Evolutionary conservation across 1,284 basidiomycete species (phyloP).

Genomic region (Rhodotorula sp.): DNA sequence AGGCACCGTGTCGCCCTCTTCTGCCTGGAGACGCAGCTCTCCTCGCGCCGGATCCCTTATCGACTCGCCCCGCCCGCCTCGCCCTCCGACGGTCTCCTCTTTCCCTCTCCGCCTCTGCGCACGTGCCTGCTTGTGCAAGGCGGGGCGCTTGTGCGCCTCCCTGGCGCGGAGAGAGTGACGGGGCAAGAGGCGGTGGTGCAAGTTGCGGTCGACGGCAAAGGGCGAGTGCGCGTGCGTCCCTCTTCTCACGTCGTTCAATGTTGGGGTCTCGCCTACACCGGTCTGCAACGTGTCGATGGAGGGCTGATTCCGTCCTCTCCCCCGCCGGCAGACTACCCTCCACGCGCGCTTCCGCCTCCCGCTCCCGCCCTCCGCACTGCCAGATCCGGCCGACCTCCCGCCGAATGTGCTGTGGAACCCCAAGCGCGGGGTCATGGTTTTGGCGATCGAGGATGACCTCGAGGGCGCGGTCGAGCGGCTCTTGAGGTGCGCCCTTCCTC

Average conservation of each 20-base stretch:
- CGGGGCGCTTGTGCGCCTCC: not conserved
- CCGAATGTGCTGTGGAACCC: conserved; percentile 12
- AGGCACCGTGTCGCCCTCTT: conserved; percentile 81
- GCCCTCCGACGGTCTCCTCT: conserved; percentile 2
- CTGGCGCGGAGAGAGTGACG: not conserved
- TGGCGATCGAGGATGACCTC: conserved; percentile 9
- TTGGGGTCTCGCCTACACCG: not conserved
- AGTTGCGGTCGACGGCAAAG: conserved; percentile 8
- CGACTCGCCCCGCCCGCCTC: not conserved
- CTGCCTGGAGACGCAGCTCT: conserved; percentile 84
- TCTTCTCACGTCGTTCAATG: rapidly evolving
- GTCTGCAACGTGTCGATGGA: not conserved
- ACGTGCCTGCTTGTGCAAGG: not conserved
- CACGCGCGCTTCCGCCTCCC: conserved; percentile 20
- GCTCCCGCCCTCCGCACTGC: not conserved
- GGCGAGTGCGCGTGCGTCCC: conserved; percentile 7
- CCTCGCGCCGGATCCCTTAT: conserved; percentile 74
- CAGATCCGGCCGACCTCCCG: not conserved
- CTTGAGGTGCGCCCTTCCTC: conserved; percentile 4
- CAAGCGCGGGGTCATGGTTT: conserved; percentile 4
- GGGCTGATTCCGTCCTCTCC: not conserved
- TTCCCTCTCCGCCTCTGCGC: not conserved
- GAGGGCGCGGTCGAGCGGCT: conserved; percentile 7
- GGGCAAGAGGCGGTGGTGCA: conserved; percentile 18
- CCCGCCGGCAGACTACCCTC: conserved; percentile 12